phyloP scores from a whole-genome alignment of 176 grass and related monocot species.

The Miscanthus lutarioriparius region DNA sequence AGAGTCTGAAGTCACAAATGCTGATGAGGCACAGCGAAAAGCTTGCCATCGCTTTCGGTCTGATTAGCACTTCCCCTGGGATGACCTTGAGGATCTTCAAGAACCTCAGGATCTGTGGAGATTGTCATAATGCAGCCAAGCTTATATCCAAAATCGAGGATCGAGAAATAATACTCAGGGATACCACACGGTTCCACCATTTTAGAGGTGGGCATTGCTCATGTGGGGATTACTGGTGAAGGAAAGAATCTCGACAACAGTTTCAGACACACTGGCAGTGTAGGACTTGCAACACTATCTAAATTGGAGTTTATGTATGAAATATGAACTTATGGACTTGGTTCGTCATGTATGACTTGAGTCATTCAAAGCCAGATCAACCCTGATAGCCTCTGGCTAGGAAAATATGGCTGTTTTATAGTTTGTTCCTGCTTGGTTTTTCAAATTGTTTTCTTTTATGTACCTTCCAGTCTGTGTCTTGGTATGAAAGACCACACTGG shows the following conservation, averaged over 20 bases:
- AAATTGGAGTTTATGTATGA: neutral
- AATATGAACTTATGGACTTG: neutral
- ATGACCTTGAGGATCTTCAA: conserved; percentile 62
- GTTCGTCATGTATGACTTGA: neutral
- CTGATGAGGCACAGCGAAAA: conserved; percentile 79
- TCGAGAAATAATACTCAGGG: conserved; percentile 63
- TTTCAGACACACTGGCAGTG: neutral
- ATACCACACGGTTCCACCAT: conserved; percentile 71
- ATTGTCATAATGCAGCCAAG: conserved; percentile 72
- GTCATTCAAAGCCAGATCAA: neutral
- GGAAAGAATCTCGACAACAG: neutral
- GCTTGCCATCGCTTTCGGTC: conserved; percentile 66
- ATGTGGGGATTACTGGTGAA: conserved; percentile 79
- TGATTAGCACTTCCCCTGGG: conserved; percentile 51
- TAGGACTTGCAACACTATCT: neutral
- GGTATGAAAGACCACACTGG: neutral
- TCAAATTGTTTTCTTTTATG: neutral
- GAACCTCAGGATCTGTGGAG: conserved; percentile 69
- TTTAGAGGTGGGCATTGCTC: conserved; percentile 66
- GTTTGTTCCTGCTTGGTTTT: neutral
- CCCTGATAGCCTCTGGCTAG: neutral
- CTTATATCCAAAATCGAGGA: conserved; percentile 65
- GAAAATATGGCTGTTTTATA: neutral
- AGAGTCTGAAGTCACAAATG: conserved; percentile 56
- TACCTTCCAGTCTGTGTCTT: neutral